Conservation (phyloP, 805 yeast species). For the Torulaspora franciscae region DNA sequence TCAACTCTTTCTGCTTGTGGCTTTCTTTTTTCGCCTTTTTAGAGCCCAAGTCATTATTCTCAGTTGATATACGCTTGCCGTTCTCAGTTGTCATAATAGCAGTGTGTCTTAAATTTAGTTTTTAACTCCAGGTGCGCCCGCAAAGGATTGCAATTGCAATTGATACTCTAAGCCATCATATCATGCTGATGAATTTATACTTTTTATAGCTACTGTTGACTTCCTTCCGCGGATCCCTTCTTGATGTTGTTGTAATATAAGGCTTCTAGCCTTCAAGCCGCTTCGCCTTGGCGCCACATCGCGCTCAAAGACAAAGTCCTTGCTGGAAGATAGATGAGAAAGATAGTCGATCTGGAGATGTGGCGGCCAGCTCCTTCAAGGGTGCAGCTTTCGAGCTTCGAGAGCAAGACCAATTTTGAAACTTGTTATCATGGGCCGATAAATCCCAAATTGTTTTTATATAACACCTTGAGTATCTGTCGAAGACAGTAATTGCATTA, state of each 20-base stretch:
- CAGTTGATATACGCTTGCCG: slow-evolving; percentile 3
- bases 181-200: neutral
- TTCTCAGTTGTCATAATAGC: slow-evolving; percentile 4
- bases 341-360: neutral
- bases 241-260: neutral
- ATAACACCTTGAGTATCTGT: neutral
- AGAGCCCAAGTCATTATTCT: neutral
- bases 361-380: neutral
- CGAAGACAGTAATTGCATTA: neutral
- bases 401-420: neutral
- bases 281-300: slow-evolving; percentile 1
- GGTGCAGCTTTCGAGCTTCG: neutral
- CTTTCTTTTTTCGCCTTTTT: slow-evolving; percentile 5
- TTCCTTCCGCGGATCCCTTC: neutral
- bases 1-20: slow-evolving; percentile 23
- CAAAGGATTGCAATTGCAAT: neutral
- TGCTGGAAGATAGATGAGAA: neutral
- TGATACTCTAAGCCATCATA: neutral
- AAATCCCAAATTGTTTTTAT: neutral
- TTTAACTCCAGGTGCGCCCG: neutral
- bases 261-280: neutral
- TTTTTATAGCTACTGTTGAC: neutral
- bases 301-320: neutral
- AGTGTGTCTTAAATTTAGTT: neutral
- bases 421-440: neutral